Base-by-base conservation (phyloP, 2,329 filamentous ascomycete genomes). In the Fusarium sp. region DNA sequence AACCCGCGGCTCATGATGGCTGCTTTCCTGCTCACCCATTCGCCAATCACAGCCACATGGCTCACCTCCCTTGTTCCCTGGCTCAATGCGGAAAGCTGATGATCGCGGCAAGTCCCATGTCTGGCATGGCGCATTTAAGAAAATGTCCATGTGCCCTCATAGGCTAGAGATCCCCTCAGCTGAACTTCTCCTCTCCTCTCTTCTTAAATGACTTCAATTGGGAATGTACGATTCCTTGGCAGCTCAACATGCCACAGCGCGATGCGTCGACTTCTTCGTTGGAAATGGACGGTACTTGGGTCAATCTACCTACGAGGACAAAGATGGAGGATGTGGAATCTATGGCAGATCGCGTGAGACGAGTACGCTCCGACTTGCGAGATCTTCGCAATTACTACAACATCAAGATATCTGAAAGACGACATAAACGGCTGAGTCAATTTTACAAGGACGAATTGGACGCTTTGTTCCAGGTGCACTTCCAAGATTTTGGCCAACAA, bases 371-470 rank as follows among this genome's bases (percentile, higher is more conserved):
- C 37, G 88, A 90, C 65, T 69, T 88, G 3, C 69, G 79, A 9
- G 85, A 88, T n/a, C 79, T 90, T 3, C 77, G 83, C 10, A 78
- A 77, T 2, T 89, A 87, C 74, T 88, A 89, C 79, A 85, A 84
- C 60, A 84, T 89, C 68, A 79, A 79, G 1, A 82, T 86, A 42
- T 89, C 88, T 0, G 73, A 80, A 0, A 78, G 76, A 2, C 83
- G 87, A 0, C 80, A 82, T 57, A 58, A 78, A 6, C 82, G 83
- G 2, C 74, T 90, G 0, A 69, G 80, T 2, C 67, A 76, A 14
- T 90, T 84, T 74, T 85, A 85, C 68, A 63, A 76, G 0, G 73
- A 83, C 1, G 85, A 89, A 67, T 80, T 88, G 0, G 74, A 78
- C 2, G 62, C 72, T 1, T 66, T 83, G 1, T 70, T 71, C 22